Conservation (phyloP, 257 asterid species). For the Solanum chilense region DNA sequence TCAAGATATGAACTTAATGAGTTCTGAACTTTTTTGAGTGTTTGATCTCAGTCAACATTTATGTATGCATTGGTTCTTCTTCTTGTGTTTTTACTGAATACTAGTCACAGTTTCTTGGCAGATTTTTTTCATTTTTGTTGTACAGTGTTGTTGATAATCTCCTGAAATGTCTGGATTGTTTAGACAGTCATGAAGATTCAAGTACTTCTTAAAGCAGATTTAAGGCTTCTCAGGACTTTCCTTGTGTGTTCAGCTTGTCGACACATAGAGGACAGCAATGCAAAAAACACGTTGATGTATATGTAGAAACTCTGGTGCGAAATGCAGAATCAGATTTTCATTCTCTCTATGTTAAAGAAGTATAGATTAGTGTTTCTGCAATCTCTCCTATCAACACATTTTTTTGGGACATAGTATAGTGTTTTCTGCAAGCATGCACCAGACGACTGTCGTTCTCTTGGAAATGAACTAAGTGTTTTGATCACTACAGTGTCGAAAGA, state of each 20-base stretch:
- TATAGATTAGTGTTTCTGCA: neutral
- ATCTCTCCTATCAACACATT: neutral
- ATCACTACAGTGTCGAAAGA: neutral
- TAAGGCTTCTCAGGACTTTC: neutral
- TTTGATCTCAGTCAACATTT: too few species aligned
- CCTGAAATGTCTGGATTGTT: neutral
- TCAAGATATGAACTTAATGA: neutral
- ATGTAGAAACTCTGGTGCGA: neutral
- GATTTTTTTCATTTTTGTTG: neutral
- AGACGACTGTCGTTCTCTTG: neutral
- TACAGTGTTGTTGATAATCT: neutral
- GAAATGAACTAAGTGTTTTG: neutral
- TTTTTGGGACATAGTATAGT: neutral
- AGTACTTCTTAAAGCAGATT: neutral
- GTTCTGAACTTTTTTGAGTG: neutral
- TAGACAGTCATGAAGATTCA: neutral
- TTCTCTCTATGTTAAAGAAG: neutral
- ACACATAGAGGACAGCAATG: neutral
- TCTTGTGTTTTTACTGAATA: neutral
- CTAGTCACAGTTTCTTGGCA: neutral
- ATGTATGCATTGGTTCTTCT: neutral
- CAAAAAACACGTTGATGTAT: neutral
- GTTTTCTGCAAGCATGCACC: neutral
- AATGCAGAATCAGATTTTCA: neutral
- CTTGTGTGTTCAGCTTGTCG: neutral